Evolutionary conservation across 192 early-diverging fungal species (phyloP).

Genomic region (Obelidium mucronatum): DNA sequence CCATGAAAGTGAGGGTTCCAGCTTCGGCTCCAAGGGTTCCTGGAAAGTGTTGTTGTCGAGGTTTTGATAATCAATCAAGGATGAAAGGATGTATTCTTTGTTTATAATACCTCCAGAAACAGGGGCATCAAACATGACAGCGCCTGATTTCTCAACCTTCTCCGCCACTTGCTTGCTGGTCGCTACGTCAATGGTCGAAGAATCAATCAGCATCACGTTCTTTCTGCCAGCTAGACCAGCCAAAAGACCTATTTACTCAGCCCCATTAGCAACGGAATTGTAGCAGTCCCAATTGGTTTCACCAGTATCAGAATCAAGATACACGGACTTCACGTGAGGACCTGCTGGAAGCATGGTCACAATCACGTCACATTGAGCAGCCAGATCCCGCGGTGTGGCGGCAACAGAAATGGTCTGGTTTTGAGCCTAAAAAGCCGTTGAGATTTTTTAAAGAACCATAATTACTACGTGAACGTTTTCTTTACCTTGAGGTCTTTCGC

Average conservation of each 20-base stretch:
- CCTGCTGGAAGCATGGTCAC: constrained; percentile 94
- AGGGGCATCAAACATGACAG: constrained; percentile 83
- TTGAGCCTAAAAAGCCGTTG: neutral
- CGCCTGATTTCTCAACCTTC: constrained; percentile 65
- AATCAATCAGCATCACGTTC: constrained; percentile 76
- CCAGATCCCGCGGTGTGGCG: constrained; percentile 74
- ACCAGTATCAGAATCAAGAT: constrained; percentile 74
- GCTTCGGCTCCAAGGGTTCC: constrained; percentile 83
- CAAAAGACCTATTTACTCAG: constrained; percentile 26
- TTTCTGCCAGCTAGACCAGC: constrained; percentile 11
- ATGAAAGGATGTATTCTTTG: neutral
- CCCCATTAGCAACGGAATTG: too few relatives aligned
- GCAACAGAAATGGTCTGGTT: constrained; percentile 59
- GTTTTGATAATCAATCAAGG: neutral
- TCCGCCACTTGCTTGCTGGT: constrained; percentile 76
- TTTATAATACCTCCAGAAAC: constrained; percentile 74
- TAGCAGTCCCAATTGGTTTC: too few relatives aligned
- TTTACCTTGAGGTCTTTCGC: constrained; percentile 42
- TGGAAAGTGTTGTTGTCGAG: too few relatives aligned
- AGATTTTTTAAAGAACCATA: too few relatives aligned
- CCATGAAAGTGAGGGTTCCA: constrained; percentile 97
- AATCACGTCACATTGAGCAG: constrained; percentile 70
- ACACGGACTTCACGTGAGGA: constrained; percentile 80
- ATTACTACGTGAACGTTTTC: too few relatives aligned
- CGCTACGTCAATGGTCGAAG: constrained; percentile 90